phyloP scores from a whole-genome alignment of 1,284 basidiomycete species.

The Pseudozyma sp. region DNA sequence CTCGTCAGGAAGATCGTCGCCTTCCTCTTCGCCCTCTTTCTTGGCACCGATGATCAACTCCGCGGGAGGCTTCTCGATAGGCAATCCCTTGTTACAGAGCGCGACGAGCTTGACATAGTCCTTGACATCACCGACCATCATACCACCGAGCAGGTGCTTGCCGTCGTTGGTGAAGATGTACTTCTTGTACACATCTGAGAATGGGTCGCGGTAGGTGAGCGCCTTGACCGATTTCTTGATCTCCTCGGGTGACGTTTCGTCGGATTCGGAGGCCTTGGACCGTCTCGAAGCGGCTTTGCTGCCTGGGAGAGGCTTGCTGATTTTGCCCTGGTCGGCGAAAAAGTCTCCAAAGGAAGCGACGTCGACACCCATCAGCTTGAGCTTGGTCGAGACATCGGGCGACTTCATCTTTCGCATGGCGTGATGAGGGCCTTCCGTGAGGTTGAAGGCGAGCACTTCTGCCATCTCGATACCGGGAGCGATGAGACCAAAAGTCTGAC shows the following conservation, averaged over 20 bases:
- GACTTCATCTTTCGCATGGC: slow-evolving; percentile 74
- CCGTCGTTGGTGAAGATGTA: slow-evolving; percentile 82
- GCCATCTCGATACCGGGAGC: slow-evolving; percentile 82
- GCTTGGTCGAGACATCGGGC: slow-evolving; percentile 76
- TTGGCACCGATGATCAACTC: slow-evolving; percentile 77
- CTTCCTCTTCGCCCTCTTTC: slow-evolving; percentile 74
- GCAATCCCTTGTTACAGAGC: slow-evolving; percentile 80
- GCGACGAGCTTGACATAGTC: slow-evolving; percentile 80
- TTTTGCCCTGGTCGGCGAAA: slow-evolving; percentile 75
- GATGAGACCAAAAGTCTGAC: slow-evolving; percentile 78
- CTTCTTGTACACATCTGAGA: slow-evolving; percentile 75
- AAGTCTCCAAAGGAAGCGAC: slow-evolving; percentile 81
- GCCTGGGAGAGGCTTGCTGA: slow-evolving; percentile 56
- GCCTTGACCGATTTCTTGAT: slow-evolving; percentile 72
- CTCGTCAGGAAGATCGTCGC: slow-evolving; percentile 78
- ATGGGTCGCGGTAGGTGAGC: slow-evolving; percentile 80
- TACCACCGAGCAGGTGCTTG: slow-evolving; percentile 79
- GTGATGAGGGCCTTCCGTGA: slow-evolving; percentile 71
- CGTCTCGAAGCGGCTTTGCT: slow-evolving; percentile 17
- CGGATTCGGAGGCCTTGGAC: slow-evolving; percentile 11
- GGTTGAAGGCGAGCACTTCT: slow-evolving; percentile 80
- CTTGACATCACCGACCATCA: slow-evolving; percentile 82
- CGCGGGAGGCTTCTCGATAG: slow-evolving; percentile 76
- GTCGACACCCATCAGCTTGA: slow-evolving; percentile 81
- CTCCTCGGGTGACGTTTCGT: slow-evolving; percentile 32